These are phyloP conservation scores for Apiotrichum laibachii DNA, from an alignment of 1,284 basidiomycete genomes.

Conservation along the genomic window DNA sequence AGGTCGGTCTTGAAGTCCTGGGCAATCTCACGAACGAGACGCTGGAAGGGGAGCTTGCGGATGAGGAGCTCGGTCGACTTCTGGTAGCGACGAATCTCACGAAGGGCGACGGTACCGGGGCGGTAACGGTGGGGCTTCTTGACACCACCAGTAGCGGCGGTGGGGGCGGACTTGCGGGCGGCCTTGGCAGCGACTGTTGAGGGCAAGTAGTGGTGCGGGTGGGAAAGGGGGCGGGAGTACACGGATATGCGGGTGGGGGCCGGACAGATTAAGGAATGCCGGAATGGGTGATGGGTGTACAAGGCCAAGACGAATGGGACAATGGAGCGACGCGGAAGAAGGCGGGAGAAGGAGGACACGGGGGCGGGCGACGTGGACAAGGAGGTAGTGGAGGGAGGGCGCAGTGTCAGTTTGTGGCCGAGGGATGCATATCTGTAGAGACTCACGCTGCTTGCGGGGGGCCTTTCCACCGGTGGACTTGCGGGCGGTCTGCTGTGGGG, in stretches of 20 bases:
- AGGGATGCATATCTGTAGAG: no score
- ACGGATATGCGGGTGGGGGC: no score
- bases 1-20: slow-evolving; percentile 77
- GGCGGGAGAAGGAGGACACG: not conserved
- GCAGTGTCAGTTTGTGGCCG: no score
- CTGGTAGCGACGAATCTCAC: slow-evolving; percentile 60
- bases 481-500: slow-evolving; percentile 59
- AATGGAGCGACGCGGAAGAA: not conserved
- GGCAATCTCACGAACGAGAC: slow-evolving; percentile 71
- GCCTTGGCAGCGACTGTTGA: slow-evolving; percentile 57
- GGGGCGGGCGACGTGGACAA: not conserved
- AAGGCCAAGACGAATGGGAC: no score
- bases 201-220: no score
- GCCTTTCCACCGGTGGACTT: slow-evolving; percentile 61
- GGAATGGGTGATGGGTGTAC: no score
- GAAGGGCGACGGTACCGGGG: slow-evolving; percentile 58
- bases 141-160: slow-evolving; percentile 60
- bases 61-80: slow-evolving; percentile 85
- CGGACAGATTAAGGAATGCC: no score
- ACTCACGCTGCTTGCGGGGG: slow-evolving; percentile 60
- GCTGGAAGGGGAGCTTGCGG: slow-evolving; percentile 89
- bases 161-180: slow-evolving; percentile 54
- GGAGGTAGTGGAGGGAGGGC: not conserved
- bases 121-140: slow-evolving; percentile 63
- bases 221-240: no score